Conservation (phyloP, 2,329 filamentous ascomycete species). For the Sporothrix curviconia region DNA sequence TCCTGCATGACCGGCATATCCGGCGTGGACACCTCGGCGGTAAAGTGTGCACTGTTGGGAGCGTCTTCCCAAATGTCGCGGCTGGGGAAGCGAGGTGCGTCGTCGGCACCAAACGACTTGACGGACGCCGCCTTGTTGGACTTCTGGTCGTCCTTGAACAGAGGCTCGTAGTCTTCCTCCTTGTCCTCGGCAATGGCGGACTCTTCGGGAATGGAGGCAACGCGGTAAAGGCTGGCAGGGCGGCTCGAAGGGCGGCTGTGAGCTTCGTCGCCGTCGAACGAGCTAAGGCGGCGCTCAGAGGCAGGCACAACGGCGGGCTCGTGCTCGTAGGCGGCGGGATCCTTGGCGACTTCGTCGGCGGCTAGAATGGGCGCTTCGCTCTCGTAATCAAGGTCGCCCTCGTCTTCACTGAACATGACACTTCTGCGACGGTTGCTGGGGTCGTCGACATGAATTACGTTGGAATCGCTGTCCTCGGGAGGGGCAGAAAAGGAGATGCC, state of each 20-base stretch:
- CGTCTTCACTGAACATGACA: conserved; percentile 39
- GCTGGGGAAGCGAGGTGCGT: conserved; percentile 73
- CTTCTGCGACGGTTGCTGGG: conserved; percentile 41
- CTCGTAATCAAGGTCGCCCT: conserved; percentile 42
- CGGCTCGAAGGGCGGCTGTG: conserved; percentile 39
- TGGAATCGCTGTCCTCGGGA: conserved; percentile 38
- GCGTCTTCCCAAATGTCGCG: conserved; percentile 97
- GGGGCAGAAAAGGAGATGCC: conserved; percentile 26
- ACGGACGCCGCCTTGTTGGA: conserved; percentile 29
- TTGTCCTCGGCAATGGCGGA: conserved; percentile 60
- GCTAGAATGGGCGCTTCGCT: conserved; percentile 79
- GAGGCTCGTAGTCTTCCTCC: conserved; percentile 87
- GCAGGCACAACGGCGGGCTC: conserved; percentile 77
- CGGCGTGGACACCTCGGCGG: conserved; percentile 77
- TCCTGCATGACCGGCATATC: conserved; percentile 40
- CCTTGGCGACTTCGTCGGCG: conserved; percentile 76
- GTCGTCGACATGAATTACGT: conserved; percentile 73
- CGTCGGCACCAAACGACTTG: conserved; percentile 40
- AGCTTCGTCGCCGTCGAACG: conserved; percentile 48
- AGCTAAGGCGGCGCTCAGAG: conserved; percentile 55
- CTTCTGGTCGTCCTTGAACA: conserved; percentile 71
- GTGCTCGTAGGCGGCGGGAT: conserved; percentile 59
- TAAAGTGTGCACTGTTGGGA: conserved; percentile 73
- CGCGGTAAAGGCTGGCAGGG: conserved; percentile 57
- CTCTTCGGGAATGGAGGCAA: conserved; percentile 45